phyloP scores from a whole-genome alignment of 192 early-diverging fungal genomes.

The Lobosporangium transversale region DNA sequence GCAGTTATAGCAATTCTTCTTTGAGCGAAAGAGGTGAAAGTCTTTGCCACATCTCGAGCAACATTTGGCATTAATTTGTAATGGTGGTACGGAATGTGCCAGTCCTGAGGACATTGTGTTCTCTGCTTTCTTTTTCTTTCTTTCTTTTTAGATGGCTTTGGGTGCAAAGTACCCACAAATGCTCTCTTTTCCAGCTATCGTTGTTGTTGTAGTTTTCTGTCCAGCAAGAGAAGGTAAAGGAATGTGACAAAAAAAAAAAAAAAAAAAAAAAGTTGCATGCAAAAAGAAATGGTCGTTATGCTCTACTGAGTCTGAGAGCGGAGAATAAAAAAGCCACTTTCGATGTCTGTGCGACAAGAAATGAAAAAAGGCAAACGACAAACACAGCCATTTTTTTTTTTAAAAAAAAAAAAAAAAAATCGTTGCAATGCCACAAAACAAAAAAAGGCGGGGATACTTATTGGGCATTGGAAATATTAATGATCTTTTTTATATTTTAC shows the following conservation, averaged over 20 bases:
- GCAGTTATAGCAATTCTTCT: slow-evolving; percentile 53
- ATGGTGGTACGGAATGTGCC: slow-evolving; percentile 35
- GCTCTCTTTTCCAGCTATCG: not conserved
- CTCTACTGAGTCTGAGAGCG: not conserved
- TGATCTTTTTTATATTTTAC: not conserved
- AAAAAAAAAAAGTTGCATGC: not conserved
- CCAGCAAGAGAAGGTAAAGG: not conserved
- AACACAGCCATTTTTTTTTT: no score
- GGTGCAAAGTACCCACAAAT: slow-evolving; percentile 1
- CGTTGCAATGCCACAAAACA: no score
- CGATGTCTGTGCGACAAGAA: not conserved
- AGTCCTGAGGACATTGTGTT: slow-evolving; percentile 30
- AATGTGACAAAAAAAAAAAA: not conserved
- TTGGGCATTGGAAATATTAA: no score
- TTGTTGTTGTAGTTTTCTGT: not conserved
- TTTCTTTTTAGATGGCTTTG: no score
- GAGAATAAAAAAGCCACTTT: not conserved
- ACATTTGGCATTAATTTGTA: slow-evolving; percentile 35
- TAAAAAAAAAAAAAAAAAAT: no score
- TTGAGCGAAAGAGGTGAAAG: slow-evolving; percentile 51
- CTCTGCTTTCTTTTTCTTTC: no score
- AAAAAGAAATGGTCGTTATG: not conserved
- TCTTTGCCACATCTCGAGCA: slow-evolving; percentile 53
- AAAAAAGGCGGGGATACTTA: no score
- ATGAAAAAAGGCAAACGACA: no score